These are phyloP conservation scores for Brachypodium distachyon DNA, from an alignment of 202 grass and related monocot species.

Conservation along the genomic window DNA sequence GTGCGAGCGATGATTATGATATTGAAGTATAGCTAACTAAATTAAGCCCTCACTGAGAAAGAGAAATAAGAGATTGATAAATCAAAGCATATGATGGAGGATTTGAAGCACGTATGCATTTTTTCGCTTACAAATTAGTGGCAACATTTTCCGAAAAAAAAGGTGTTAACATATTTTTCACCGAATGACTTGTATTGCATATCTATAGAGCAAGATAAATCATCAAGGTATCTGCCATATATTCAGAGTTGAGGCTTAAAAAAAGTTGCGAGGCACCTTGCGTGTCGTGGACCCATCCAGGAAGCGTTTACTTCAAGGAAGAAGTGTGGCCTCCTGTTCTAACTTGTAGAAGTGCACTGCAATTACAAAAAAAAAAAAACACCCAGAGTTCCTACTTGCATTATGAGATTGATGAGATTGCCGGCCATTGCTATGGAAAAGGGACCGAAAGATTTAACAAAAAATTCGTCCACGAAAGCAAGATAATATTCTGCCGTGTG, in stretches of 20 bases:
- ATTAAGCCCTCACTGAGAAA: not conserved
- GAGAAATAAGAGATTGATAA: not conserved
- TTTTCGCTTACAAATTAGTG: not conserved
- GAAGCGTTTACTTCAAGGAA: not conserved
- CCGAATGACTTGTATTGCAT: too few relatives aligned
- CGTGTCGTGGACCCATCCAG: not conserved
- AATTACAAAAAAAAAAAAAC: not conserved
- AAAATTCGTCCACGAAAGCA: not conserved
- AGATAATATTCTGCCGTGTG: not conserved
- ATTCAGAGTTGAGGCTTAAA: too few relatives aligned
- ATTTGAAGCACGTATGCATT: not conserved
- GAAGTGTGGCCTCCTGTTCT: not conserved
- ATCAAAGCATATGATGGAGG: not conserved
- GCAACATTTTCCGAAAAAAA: too few relatives aligned
- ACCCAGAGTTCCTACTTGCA: not conserved
- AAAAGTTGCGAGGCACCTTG: too few relatives aligned
- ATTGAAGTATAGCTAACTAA: not conserved
- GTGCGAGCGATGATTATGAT: not conserved
- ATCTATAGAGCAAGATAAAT: too few relatives aligned
- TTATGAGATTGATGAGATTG: not conserved
- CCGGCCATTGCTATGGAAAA: not conserved
- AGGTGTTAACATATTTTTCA: not conserved
- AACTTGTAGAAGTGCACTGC: not conserved
- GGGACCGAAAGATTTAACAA: not conserved
- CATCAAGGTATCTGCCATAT: not conserved